A percentile compares a stretch with the other conserved stretches of the same genome.
phyloP scores from a whole-genome alignment of 331 rosid species.

The Pyrus hybrid region DNA sequence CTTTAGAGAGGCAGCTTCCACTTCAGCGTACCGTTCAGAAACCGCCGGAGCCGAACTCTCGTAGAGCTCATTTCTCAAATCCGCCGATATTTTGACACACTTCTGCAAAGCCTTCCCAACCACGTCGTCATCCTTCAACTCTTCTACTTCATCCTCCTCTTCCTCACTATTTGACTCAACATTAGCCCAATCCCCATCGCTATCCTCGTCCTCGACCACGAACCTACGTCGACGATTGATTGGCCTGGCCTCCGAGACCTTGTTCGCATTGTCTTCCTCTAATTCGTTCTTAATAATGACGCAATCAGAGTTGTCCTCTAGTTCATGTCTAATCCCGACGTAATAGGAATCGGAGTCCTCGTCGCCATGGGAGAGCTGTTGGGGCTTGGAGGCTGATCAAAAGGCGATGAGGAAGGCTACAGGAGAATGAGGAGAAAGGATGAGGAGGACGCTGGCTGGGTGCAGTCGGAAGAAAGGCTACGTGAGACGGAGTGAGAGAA shows the following conservation, averaged over 20 bases:
- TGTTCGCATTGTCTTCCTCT: constrained; percentile 64
- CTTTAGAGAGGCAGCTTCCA: constrained; percentile 66
- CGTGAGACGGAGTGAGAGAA: no score
- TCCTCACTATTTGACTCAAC: constrained; percentile 41
- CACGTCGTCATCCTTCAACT: constrained; percentile 40
- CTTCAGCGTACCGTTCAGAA: constrained; percentile 75
- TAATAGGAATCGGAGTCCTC: no score
- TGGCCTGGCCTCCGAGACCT: constrained; percentile 6
- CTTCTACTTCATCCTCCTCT: constrained; percentile 24
- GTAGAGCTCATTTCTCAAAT: constrained; percentile 64
- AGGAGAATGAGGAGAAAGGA: no score
- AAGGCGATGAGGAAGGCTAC: no score
- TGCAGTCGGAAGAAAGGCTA: no score
- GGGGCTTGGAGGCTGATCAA: no score
- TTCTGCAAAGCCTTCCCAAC: constrained; percentile 85
- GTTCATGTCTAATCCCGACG: no score
- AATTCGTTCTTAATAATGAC: constrained; percentile 6
- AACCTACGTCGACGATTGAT: constrained; percentile 61
- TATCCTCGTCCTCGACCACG: constrained; percentile 1
- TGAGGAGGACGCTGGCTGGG: no score
- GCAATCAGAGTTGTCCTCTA: no score
- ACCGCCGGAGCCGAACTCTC: constrained; percentile 47
- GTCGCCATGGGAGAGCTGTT: no score
- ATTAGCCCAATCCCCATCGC: not conserved
- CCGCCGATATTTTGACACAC: constrained; percentile 70